Conservation (phyloP, 2,329 filamentous ascomycete genomes). For the Fusarium goolgardi region DNA sequence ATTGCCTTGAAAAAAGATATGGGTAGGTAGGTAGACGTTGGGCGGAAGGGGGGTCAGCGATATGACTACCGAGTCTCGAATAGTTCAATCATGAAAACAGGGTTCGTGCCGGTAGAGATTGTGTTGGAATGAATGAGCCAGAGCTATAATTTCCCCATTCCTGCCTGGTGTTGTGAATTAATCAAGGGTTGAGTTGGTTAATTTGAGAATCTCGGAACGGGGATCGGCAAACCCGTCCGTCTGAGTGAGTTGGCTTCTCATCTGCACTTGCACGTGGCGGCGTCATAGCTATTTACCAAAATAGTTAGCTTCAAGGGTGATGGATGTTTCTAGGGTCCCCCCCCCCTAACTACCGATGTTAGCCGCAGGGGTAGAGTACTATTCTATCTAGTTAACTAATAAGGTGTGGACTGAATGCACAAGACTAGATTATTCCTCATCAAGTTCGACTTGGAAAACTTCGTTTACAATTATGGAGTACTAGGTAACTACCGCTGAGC, state of each 20-base stretch:
- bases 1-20: constrained; percentile 1
- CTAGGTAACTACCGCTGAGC: neutral
- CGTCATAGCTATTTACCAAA: constrained; percentile 38
- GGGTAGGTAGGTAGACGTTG: too few relatives aligned
- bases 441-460: neutral
- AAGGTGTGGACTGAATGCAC: too few relatives aligned
- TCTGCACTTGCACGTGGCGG: constrained; percentile 27
- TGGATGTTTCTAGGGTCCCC: neutral
- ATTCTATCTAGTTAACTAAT: too few relatives aligned
- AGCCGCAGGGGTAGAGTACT: constrained; percentile 23
- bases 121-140: neutral
- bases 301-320: constrained; percentile 8
- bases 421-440: neutral
- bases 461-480: neutral
- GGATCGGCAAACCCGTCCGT: constrained; percentile 35
- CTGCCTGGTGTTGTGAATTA: neutral
- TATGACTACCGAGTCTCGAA: constrained; percentile 26
- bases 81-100: constrained; percentile 33
- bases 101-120: neutral
- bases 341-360: constrained; percentile 32
- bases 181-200: neutral
- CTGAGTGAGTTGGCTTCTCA: constrained; percentile 37
- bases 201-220: constrained; percentile 29
- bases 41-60: constrained; percentile 10
- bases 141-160: neutral